Conservation (phyloP, 2,329 filamentous ascomycete genomes). For the Aspergillus texensis region DNA sequence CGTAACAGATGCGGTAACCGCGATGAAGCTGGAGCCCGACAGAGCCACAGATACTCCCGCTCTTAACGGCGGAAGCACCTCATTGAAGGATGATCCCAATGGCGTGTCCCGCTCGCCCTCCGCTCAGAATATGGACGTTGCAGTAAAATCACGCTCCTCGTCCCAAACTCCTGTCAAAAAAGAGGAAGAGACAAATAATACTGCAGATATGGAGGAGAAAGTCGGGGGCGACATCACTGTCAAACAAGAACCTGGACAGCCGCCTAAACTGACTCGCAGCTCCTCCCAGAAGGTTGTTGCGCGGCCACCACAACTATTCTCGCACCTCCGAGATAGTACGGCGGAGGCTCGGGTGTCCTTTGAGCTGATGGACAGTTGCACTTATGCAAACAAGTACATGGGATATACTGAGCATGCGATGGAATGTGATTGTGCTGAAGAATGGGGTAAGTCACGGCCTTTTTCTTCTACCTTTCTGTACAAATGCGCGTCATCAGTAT, state of each 20-base stretch:
- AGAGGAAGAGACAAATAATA: conserved; percentile 26
- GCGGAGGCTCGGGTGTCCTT: conserved; percentile 75
- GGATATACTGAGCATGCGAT: conserved; percentile 89
- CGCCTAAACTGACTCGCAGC: conserved; percentile 73
- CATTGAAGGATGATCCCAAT: conserved; percentile 25
- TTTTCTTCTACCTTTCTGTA: conserved; percentile 27
- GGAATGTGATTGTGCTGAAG: conserved; percentile 92
- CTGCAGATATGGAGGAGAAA: conserved; percentile 20
- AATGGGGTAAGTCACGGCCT: conserved; percentile 74
- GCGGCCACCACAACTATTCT: conserved; percentile 68
- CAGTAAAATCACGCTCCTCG: conserved; percentile 26
- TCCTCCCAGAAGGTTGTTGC: conserved; percentile 69
- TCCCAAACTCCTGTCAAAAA: conserved; percentile 34
- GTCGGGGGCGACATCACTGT: conserved; percentile 28
- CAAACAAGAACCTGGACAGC: conserved; percentile 60
- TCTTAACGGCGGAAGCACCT: conserved; percentile 27
- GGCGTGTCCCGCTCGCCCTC: conserved; percentile 21
- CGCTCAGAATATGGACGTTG: conserved; percentile 20
- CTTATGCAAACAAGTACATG: conserved; percentile 88
- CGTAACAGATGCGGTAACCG: conserved; percentile 39
- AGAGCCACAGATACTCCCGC: conserved; percentile 24
- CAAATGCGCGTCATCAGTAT: background rate
- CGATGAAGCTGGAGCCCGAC: conserved; percentile 38
- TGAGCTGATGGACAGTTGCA: conserved; percentile 78
- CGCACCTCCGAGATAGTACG: conserved; percentile 76